phyloP scores from a whole-genome alignment of 768 basidiomycete genomes.

The Paxillus ammoniavirescens region DNA sequence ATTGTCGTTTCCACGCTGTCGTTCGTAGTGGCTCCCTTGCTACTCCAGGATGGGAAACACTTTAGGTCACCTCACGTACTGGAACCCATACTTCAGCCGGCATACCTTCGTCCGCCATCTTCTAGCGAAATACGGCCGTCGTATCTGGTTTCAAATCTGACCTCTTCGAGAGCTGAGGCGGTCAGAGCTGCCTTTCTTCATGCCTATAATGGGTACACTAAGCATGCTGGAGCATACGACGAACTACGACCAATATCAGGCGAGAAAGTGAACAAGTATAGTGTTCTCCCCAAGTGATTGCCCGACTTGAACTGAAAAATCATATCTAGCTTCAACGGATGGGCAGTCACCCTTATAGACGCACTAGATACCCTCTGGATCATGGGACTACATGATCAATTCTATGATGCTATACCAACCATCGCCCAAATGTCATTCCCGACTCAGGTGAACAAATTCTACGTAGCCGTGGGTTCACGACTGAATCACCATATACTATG shows the following conservation, averaged over 20 bases:
- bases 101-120: neutral
- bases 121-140: neutral
- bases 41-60: neutral
- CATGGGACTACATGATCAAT: slow-evolving; percentile 73
- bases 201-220: slow-evolving; percentile 53
- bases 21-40: neutral
- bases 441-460: slow-evolving; percentile 26
- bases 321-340: slow-evolving; percentile 44
- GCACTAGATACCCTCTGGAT: slow-evolving; percentile 80
- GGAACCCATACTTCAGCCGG: slow-evolving; percentile 1
- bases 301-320: neutral
- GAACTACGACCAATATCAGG: slow-evolving; percentile 50
- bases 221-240: slow-evolving; percentile 50
- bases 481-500: neutral
- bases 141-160: slow-evolving; percentile 13
- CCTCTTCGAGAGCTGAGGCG: slow-evolving; percentile 42
- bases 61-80: neutral
- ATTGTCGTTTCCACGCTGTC: neutral
- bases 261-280: slow-evolving; percentile 46
- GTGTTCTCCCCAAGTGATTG: neutral
- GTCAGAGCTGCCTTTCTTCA: slow-evolving; percentile 56
- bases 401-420: slow-evolving; percentile 52
- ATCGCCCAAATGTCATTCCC: slow-evolving; percentile 47
- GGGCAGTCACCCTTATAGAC: slow-evolving; percentile 71
- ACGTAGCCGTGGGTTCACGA: neutral